Percentiles rank a stretch among this genome's conserved stretches.
phyloP scores from a whole-genome alignment of 2,329 filamentous ascomycete genomes.

The Fusarium sp. region DNA sequence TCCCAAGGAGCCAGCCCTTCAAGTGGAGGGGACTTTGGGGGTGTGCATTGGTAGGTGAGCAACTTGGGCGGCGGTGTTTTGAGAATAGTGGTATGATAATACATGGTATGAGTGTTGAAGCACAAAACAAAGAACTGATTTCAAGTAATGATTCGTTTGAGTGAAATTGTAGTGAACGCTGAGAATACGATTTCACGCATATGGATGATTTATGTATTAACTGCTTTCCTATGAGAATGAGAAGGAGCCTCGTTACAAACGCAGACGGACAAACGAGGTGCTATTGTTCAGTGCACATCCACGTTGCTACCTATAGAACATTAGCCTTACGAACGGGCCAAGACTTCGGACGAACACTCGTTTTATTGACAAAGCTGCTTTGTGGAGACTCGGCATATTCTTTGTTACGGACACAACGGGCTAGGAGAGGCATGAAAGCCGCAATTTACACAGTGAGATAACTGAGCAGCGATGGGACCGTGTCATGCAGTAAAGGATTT shows the following conservation, averaged over 20 bases:
- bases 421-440: background rate
- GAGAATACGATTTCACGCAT: background rate
- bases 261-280: background rate
- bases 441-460: background rate
- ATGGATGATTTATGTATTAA: background rate
- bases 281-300: background rate
- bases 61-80: background rate
- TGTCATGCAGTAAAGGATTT: background rate
- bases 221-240: background rate
- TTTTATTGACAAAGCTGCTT: constrained; percentile 6
- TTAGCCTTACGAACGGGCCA: background rate
- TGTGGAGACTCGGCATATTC: background rate
- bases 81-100: background rate
- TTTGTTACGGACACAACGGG: constrained; percentile 11
- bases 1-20: constrained; percentile 41
- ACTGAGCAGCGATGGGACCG: background rate
- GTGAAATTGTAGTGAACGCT: background rate
- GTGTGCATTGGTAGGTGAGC: constrained; percentile 1
- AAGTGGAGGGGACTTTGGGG: constrained; percentile 5
- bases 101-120: background rate
- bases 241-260: background rate
- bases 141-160: background rate
- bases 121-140: no score
- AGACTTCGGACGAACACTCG: background rate
- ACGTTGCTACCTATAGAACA: background rate